Conservation (phyloP, 345 rosid genomes). For the Eucalyptus sideroxylon region DNA sequence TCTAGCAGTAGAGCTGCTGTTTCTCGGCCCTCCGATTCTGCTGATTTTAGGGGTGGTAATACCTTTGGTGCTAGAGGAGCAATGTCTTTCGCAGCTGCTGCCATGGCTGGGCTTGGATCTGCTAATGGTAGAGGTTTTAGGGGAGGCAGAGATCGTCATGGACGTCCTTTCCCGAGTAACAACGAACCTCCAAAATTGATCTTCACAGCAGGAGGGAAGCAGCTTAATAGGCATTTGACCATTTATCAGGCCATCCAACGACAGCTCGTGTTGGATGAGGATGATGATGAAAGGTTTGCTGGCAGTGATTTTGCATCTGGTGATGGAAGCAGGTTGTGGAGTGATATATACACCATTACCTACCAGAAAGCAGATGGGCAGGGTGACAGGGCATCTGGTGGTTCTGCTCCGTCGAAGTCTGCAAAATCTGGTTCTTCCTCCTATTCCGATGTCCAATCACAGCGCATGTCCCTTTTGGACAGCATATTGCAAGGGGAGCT, state of each 20-base stretch:
- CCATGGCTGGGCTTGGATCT: constrained; percentile 97
- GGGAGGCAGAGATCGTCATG: constrained; percentile 87
- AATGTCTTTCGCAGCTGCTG: constrained; percentile 95
- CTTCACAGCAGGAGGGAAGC: constrained; percentile 86
- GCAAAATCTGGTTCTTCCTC: constrained; percentile 40
- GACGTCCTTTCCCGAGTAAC: constrained; percentile 51
- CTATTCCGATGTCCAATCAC: constrained; percentile 34
- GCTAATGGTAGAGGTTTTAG: constrained; percentile 88
- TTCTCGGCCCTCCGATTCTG: constrained; percentile 59
- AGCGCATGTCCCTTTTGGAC: constrained; percentile 65
- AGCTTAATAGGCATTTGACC: constrained; percentile 85
- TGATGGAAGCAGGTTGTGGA: constrained; percentile 88
- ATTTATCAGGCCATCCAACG: constrained; percentile 98
- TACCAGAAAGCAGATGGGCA: constrained; percentile 89
- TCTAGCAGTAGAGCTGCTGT: constrained; percentile 77
- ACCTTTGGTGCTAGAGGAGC: constrained; percentile 88
- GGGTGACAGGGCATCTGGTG: constrained; percentile 47
- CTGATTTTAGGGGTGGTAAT: constrained; percentile 58
- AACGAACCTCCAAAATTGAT: constrained; percentile 71
- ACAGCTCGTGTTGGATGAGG: constrained; percentile 83
- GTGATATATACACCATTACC: constrained; percentile 80
- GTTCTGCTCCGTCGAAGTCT: constrained; percentile 39
- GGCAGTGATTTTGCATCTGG: constrained; percentile 75
- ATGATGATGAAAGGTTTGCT: constrained; percentile 81
- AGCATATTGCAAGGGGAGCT: constrained; percentile 88